These are phyloP conservation scores for Nakataea oryzae DNA, from an alignment of 2,329 filamentous ascomycete genomes.

Conservation along the genomic window DNA sequence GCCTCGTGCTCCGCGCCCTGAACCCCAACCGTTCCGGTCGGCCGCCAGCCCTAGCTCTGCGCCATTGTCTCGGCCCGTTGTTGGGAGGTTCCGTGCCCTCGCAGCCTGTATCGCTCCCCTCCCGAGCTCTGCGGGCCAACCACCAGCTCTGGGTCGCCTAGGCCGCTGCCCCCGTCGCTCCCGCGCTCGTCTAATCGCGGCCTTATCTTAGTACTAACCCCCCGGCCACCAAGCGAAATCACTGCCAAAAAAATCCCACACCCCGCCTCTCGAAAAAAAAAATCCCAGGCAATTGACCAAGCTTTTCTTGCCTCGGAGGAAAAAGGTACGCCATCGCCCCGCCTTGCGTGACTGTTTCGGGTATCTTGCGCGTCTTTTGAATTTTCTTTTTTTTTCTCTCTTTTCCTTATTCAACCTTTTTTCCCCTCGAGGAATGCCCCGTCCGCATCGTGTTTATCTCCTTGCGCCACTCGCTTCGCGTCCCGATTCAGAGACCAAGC, in stretches of 20 bases:
- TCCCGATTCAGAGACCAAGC: not conserved
- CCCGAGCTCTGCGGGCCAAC: not conserved
- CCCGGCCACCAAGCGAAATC: not conserved
- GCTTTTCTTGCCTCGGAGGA: not conserved
- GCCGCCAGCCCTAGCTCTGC: not conserved
- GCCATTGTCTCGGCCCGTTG: not conserved
- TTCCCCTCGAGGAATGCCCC: not conserved
- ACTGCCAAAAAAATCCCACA: not conserved
- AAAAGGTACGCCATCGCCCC: not conserved
- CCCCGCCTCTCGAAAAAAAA: not conserved
- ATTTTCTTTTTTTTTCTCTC: not conserved
- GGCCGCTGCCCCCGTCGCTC: not conserved
- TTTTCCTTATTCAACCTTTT: not conserved
- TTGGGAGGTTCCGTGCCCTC: not conserved
- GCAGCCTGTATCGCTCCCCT: not conserved
- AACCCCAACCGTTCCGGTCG: not conserved
- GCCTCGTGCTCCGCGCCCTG: not conserved
- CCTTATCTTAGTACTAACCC: not conserved
- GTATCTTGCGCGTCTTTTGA: not conserved
- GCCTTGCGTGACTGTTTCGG: not conserved
- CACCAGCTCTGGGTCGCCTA: not conserved
- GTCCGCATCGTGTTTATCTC: not conserved
- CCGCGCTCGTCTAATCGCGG: slow-evolving; percentile 1
- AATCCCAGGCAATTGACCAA: not conserved
- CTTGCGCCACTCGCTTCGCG: not conserved